Conservation (phyloP, 257 asterid genomes). For the Avicennia marina region DNA sequence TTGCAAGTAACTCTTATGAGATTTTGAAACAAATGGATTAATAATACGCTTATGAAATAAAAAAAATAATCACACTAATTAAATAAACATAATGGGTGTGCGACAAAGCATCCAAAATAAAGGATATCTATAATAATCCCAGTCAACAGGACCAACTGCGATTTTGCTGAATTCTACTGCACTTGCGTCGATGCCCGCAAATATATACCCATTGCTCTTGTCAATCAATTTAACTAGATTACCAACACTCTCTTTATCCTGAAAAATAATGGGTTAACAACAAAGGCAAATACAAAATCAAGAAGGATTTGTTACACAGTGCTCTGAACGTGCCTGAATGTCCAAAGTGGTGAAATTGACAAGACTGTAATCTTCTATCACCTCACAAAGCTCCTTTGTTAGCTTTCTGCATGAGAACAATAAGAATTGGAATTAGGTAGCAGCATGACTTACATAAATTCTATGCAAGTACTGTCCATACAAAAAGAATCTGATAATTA, state of each 20-base stretch:
- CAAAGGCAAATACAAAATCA: slow-evolving; percentile 5
- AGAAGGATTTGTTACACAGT: slow-evolving; percentile 5
- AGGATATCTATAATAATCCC: slow-evolving; percentile 99
- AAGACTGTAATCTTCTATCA: slow-evolving; percentile 70
- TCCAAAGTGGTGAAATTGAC: slow-evolving; percentile 85
- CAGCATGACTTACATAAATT: too few relatives aligned
- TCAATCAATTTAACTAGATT: slow-evolving; percentile 83
- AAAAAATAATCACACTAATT: too few relatives aligned
- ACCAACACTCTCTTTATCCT: slow-evolving; percentile 97
- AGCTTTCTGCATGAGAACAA: slow-evolving; percentile 59
- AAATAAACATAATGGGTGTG: too few relatives aligned
- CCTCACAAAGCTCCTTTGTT: slow-evolving; percentile 92
- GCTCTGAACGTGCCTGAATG: slow-evolving; percentile 64
- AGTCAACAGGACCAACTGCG: slow-evolving; percentile 79
- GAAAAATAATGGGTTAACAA: slow-evolving; percentile 24
- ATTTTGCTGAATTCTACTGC: slow-evolving; percentile 93
- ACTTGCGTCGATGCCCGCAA: slow-evolving; percentile 76
- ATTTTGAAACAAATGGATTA: too few relatives aligned
- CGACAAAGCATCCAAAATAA: too few relatives aligned
- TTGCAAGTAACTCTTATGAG: too few relatives aligned
- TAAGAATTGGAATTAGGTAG: too few relatives aligned
- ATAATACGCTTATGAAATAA: too few relatives aligned
- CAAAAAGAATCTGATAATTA: too few relatives aligned
- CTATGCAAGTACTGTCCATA: too few relatives aligned
- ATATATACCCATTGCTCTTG: slow-evolving; percentile 92